Percentiles rank a stretch among this genome's conserved stretches.
phyloP scores from a whole-genome alignment of 1,139 yeast genomes.

The Wickerhamiella pararugosa region DNA sequence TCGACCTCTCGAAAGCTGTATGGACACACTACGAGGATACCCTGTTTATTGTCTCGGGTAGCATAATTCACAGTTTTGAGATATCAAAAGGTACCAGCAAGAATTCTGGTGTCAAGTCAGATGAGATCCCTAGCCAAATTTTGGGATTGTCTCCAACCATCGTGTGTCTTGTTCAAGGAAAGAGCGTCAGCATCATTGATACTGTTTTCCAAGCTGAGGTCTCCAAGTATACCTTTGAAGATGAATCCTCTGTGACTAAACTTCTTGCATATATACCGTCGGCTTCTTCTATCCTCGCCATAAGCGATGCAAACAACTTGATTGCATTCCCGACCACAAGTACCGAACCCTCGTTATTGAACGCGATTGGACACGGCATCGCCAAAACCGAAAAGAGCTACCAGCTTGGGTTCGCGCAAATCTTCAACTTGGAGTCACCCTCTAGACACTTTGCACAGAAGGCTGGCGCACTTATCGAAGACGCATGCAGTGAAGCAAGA shows the following conservation, averaged over 20 bases:
- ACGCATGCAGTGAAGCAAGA: constrained; percentile 6
- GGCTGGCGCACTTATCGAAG: constrained; percentile 8
- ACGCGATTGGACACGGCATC: constrained; percentile 56
- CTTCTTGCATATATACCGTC: constrained; percentile 15
- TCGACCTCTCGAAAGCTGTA: neutral
- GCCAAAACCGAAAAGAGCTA: constrained; percentile 11
- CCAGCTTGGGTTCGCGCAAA: constrained; percentile 16
- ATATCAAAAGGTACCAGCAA: neutral
- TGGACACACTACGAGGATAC: neutral
- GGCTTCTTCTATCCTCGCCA: constrained; percentile 13
- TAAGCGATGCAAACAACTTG: constrained; percentile 14
- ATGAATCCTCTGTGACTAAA: constrained; percentile 4
- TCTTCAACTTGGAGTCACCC: constrained; percentile 13
- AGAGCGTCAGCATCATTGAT: constrained; percentile 28
- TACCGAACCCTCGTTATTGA: constrained; percentile 57
- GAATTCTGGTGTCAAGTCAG: neutral
- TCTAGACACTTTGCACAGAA: constrained; percentile 2
- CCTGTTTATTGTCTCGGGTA: neutral
- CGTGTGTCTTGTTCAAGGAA: constrained; percentile 26
- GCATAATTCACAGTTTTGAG: neutral
- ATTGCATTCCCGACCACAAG: constrained; percentile 39
- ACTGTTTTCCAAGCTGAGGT: constrained; percentile 29
- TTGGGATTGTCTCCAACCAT: constrained; percentile 23
- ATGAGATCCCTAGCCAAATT: constrained; percentile 14
- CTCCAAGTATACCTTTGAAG: constrained; percentile 21